These are phyloP conservation scores for Rhizopus arrhizus DNA, from an alignment of 371 early-diverging fungal genomes.

Conservation along the genomic window DNA sequence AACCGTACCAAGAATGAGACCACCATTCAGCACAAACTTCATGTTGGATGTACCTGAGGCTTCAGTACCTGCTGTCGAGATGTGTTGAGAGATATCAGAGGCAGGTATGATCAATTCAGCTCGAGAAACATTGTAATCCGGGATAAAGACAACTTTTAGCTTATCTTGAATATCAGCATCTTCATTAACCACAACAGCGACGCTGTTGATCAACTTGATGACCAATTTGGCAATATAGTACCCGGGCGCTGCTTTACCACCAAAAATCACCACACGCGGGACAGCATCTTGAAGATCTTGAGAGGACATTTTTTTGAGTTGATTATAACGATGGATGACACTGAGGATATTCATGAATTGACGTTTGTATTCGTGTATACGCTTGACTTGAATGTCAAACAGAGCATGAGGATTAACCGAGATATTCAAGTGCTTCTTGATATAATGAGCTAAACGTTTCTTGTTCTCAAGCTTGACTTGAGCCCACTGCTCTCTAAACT, in stretches of 20 bases:
- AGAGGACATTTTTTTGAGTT: constrained; percentile 71
- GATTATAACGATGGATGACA: constrained; percentile 87
- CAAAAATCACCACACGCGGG: constrained; percentile 82
- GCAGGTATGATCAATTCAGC: constrained; percentile 92
- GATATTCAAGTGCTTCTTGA: constrained; percentile 65
- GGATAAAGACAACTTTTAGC: constrained; percentile 91
- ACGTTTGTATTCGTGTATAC: constrained; percentile 96
- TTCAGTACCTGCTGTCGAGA: constrained; percentile 93
- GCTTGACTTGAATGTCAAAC: constrained; percentile 94
- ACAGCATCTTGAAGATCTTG: constrained; percentile 64
- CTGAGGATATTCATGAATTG: constrained; percentile 94
- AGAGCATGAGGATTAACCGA: constrained; percentile 78
- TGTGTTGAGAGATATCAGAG: constrained; percentile 91
- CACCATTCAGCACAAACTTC: constrained; percentile 96
- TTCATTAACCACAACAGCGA: constrained; percentile 81
- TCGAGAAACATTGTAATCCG: constrained; percentile 92
- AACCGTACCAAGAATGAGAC: constrained; percentile 85
- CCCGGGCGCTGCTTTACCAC: constrained; percentile 89
- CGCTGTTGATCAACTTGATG: constrained; percentile 93
- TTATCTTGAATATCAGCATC: constrained; percentile 74
- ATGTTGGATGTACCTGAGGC: constrained; percentile 97
- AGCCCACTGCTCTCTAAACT: constrained; percentile 84
- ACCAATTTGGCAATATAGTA: constrained; percentile 95
- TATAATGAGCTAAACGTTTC: constrained; percentile 80
- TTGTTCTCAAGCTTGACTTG: constrained; percentile 86